A percentile compares a stretch with the other conserved stretches of the same genome.
phyloP scores from a whole-genome alignment of 192 early-diverging fungal genomes.

The Coemansia sp. region DNA sequence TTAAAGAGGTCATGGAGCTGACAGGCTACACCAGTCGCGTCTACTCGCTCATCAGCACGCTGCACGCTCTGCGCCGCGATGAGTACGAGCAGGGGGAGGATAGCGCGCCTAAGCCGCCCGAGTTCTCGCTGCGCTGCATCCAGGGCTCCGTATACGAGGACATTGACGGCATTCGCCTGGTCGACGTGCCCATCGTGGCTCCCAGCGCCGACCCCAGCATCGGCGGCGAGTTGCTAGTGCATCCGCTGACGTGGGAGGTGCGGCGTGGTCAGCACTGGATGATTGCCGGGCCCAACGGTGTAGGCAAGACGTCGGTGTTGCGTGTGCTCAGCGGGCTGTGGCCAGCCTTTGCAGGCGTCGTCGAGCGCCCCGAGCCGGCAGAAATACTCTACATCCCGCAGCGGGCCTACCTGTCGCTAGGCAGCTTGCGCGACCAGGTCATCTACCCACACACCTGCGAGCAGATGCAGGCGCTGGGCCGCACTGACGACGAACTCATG shows the following conservation, averaged over 20 bases:
- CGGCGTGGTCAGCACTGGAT: slow-evolving; percentile 89
- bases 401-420: slow-evolving; percentile 88
- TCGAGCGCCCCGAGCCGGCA: slow-evolving; percentile 67
- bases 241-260: slow-evolving; percentile 80
- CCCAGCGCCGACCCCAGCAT: slow-evolving; percentile 52
- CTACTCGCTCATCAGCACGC: slow-evolving; percentile 77
- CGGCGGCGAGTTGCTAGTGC: slow-evolving; percentile 87
- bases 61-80: slow-evolving; percentile 69
- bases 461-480: slow-evolving; percentile 74
- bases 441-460: slow-evolving; percentile 93
- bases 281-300: slow-evolving; percentile 94
- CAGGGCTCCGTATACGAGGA: slow-evolving; percentile 40
- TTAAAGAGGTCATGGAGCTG: slow-evolving; percentile 89
- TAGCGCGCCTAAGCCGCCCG: neutral
- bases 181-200: slow-evolving; percentile 86
- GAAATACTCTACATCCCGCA: slow-evolving; percentile 98
- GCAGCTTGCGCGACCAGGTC: slow-evolving; percentile 93
- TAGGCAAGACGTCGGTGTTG: slow-evolving; percentile 89
- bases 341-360: slow-evolving; percentile 83
- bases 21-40: slow-evolving; percentile 88
- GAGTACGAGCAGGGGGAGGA: slow-evolving; percentile 45
- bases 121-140: slow-evolving; percentile 19
- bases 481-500: slow-evolving; percentile 81
- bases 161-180: slow-evolving; percentile 75
- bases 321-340: slow-evolving; percentile 95